These are phyloP conservation scores for Pestalotiopsis sp. DNA, from an alignment of 2,329 filamentous ascomycete species.

Conservation along the genomic window DNA sequence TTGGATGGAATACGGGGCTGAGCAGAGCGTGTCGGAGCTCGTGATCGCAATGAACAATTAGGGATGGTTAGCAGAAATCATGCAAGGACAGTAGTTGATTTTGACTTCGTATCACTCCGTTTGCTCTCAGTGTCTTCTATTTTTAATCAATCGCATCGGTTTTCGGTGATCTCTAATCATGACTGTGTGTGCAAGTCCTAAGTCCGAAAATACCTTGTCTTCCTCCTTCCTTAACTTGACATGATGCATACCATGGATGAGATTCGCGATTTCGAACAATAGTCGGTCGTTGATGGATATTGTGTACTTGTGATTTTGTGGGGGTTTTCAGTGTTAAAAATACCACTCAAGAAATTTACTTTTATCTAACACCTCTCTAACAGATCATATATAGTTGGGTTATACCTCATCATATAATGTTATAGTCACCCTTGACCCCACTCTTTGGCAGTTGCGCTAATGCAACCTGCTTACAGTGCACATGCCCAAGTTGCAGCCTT, in stretches of 20 bases:
- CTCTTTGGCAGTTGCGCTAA: background rate
- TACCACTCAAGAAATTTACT: too few species aligned
- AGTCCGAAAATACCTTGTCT: too few species aligned
- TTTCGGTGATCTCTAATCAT: too few species aligned
- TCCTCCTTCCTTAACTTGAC: too few species aligned
- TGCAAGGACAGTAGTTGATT: background rate
- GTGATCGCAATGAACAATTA: background rate
- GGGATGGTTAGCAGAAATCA: background rate
- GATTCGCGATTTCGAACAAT: too few species aligned
- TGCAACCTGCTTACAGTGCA: constrained; percentile 6
- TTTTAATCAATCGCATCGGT: too few species aligned
- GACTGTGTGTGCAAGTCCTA: too few species aligned
- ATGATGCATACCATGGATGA: too few species aligned
- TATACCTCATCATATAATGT: background rate
- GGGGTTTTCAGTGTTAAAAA: too few species aligned
- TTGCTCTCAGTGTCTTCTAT: background rate
- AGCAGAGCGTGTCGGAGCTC: background rate
- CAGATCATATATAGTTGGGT: background rate
- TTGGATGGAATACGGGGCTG: background rate
- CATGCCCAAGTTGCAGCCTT: background rate
- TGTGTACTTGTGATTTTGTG: too few species aligned
- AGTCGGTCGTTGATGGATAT: too few species aligned
- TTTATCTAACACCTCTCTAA: background rate
- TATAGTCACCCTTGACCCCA: background rate
- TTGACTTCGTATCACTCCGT: background rate